These are phyloP conservation scores for Amaranthus hypochondriacus DNA, from an alignment of 148 eudicot species.

Conservation along the genomic window DNA sequence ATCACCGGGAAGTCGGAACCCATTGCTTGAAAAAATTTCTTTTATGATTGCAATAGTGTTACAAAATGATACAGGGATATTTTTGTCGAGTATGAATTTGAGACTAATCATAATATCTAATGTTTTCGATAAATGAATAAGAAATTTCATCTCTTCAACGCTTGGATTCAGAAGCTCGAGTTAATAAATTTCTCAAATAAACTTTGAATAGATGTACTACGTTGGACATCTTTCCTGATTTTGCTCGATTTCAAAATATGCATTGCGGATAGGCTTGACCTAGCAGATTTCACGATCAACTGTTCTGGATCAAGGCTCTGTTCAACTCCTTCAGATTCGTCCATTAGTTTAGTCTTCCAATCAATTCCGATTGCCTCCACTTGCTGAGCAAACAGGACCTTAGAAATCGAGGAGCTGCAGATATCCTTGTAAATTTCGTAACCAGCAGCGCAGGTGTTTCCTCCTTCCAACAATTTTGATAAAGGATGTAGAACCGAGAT, in stretches of 20 bases:
- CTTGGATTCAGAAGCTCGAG: conserved; percentile 14
- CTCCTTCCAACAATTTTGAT: conserved; percentile 66
- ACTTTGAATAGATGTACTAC: conserved; percentile 6
- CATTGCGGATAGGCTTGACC: not conserved
- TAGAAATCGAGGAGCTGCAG: conserved; percentile 65
- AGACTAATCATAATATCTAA: conserved; percentile 2
- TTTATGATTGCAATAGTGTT: not conserved
- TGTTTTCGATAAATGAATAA: not conserved
- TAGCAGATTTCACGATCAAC: conserved; percentile 4
- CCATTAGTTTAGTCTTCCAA: conserved; percentile 36
- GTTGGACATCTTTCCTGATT: conserved; percentile 12
- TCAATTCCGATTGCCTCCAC: conserved; percentile 53
- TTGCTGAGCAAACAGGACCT: conserved; percentile 63
- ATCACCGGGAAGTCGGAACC: not conserved
- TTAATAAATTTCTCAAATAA: conserved; percentile 20
- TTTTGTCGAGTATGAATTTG: not conserved
- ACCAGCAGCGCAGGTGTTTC: conserved; percentile 58
- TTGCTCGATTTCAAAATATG: conserved; percentile 4
- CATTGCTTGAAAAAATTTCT: conserved; percentile 8
- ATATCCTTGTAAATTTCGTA: conserved; percentile 74
- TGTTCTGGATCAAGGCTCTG: conserved; percentile 5
- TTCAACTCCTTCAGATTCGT: conserved; percentile 6
- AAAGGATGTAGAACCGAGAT: conserved; percentile 75
- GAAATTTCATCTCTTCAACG: conserved; percentile 9
- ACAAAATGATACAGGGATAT: conserved; percentile 10